Base-by-base conservation (phyloP, 2,329 filamentous ascomycete species). In the Aspergillus amoenus region DNA sequence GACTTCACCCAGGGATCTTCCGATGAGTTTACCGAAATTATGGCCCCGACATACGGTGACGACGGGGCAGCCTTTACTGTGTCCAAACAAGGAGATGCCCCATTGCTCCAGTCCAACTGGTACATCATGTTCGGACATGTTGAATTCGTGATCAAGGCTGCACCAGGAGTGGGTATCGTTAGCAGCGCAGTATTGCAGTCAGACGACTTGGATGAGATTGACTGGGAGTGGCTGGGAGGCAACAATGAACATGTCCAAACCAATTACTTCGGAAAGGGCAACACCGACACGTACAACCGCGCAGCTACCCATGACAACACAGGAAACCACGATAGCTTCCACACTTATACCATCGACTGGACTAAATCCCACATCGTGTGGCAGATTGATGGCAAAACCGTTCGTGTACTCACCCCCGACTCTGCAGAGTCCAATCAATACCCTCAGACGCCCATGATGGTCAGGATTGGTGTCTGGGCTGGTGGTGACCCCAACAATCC, bases 51-150 rank as follows among this genome's bases (percentile, higher is more conserved):
- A 1, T 97, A 96, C 78, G 84, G 82, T 71, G 80, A 81, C 56
- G 84, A 93, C 70, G 94, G 94, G 58, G 93, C 84, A 24, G 84
- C 84, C 15, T 95, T 99, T 73, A 92, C 90, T 24, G 88, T 99
- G 52, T 76, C 85, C 52, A 79, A 87, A 69, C 82, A 87, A 50
- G 93, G 93, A 56, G 91, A 99, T 70, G 85, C 91, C 3, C 94
- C 94, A 0, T 89, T 93, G 73, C 84, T 99, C 60, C 83, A 84
- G 63, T 96, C 92, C 60, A 85, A 94, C 68, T 97, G 96, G 84
- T 97, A 97, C 81, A 96, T 99, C 79, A 97, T 99, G 94, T 99
- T 97, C 73, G 94, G 94, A 64, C 89, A 88, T 62, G 90, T 97
- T 70, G 89, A 96, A 64, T 85, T 93, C 64, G 88, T 85, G 32